A percentile compares a stretch with the other conserved stretches of the same genome.
Conservation (phyloP, 2,329 filamentous ascomycete species). For the Cladosporium colombiae region DNA sequence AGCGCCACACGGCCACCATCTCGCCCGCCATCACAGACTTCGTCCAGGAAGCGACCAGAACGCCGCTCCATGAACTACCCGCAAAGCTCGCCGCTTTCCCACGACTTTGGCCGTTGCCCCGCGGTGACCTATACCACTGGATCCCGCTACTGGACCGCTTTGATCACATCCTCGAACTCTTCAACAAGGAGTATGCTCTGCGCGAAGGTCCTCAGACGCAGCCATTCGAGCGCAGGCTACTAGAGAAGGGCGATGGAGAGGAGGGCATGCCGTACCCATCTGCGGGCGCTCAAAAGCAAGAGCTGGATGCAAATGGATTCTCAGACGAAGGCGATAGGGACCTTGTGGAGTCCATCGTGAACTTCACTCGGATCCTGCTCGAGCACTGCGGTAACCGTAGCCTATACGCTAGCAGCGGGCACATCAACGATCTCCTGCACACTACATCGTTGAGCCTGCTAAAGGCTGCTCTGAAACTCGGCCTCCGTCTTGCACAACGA, state of each 20-base stretch:
- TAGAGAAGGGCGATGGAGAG: constrained; percentile 61
- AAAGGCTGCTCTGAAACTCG: constrained; percentile 74
- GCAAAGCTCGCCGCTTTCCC: constrained; percentile 77
- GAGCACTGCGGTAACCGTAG: constrained; percentile 97
- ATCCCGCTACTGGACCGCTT: constrained; percentile 92
- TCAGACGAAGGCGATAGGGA: constrained; percentile 74
- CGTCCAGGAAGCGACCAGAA: constrained; percentile 67
- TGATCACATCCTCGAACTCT: constrained; percentile 80
- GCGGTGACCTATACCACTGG: constrained; percentile 98
- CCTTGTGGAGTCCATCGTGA: constrained; percentile 75
- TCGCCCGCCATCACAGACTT: constrained; percentile 86
- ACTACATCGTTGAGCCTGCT: constrained; percentile 80
- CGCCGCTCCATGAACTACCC: constrained; percentile 75
- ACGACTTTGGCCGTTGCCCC: constrained; percentile 88
- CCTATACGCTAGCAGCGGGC: constrained; percentile 90
- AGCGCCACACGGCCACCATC: constrained; percentile 59
- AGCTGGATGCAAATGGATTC: constrained; percentile 55
- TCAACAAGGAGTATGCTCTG: constrained; percentile 78
- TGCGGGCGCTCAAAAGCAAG: constrained; percentile 31
- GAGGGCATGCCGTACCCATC: constrained; percentile 38
- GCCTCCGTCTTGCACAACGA: constrained; percentile 83
- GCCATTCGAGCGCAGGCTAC: constrained; percentile 68
- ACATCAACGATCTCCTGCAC: constrained; percentile 85
- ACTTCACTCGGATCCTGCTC: constrained; percentile 83
- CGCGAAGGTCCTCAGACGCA: constrained; percentile 76